A percentile compares a stretch with the other conserved stretches of the same genome.
These are phyloP conservation scores for Solanum neorickii DNA, from an alignment of 257 asterid genomes.

Conservation along the genomic window DNA sequence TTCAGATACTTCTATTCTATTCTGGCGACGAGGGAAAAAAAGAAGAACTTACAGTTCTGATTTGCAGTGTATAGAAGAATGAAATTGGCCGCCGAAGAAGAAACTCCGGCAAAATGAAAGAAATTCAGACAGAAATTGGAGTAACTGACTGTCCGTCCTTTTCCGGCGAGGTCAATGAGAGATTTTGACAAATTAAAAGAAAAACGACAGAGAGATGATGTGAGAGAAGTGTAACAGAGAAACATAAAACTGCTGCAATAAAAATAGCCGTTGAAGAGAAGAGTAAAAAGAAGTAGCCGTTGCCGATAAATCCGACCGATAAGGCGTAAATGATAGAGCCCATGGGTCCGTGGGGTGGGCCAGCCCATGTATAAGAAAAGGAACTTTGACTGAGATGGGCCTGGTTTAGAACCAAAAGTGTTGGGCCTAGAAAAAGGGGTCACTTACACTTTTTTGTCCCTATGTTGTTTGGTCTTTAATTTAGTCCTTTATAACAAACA, in stretches of 20 bases:
- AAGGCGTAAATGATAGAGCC: not conserved
- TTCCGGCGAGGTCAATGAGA: not conserved
- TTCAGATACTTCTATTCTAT: not conserved
- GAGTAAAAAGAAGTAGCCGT: not conserved
- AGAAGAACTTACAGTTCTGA: not conserved
- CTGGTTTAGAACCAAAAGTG: not conserved
- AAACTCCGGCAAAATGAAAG: not conserved
- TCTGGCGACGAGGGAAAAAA: not conserved
- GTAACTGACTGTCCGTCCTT: not conserved
- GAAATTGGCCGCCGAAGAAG: not conserved
- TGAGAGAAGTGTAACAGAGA: not conserved
- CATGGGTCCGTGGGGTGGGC: not conserved
- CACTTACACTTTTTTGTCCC: not conserved
- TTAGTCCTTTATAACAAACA: not conserved
- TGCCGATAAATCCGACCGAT: not conserved
- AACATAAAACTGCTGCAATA: not conserved
- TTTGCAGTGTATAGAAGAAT: not conserved
- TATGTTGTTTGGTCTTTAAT: not conserved
- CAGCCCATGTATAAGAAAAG: not conserved
- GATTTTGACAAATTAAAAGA: not conserved
- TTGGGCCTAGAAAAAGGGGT: not conserved
- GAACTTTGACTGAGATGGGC: not conserved
- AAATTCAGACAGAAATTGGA: not conserved
- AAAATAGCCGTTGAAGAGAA: not conserved
- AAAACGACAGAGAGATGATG: not conserved